These are phyloP conservation scores for Stramenopiles sp. DNA, from an alignment of 352 stramenopile species.

Conservation along the genomic window DNA sequence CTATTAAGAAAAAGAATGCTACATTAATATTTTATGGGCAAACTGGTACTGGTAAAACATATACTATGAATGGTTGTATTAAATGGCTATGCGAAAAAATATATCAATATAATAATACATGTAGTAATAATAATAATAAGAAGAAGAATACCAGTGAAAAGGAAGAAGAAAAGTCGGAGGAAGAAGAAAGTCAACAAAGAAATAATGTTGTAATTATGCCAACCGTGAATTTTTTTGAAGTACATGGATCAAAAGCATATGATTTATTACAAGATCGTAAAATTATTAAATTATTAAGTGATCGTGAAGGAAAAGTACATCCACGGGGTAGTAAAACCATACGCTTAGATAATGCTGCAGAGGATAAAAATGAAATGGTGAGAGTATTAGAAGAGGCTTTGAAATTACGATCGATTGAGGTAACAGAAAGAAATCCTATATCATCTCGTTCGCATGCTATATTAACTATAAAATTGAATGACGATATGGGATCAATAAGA, in stretches of 20 bases:
- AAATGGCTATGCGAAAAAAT: conserved; percentile 14
- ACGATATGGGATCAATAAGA: conserved; percentile 10
- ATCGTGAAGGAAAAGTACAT: not conserved
- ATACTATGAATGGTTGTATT: conserved; percentile 20
- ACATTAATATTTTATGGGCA: conserved; percentile 25
- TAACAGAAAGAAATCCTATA: conserved; percentile 17
- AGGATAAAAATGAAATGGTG: conserved; percentile 13
- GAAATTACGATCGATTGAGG: not conserved
- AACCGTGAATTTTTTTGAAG: conserved; percentile 23
- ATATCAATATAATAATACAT: too few species aligned
- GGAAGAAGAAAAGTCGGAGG: not conserved
- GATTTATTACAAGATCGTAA: conserved; percentile 16
- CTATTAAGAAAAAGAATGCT: conserved; percentile 7
- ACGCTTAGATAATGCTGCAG: conserved; percentile 7
- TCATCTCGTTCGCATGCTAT: conserved; percentile 25
- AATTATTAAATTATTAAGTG: not conserved
- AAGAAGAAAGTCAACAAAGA: not conserved
- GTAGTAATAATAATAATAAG: too few species aligned
- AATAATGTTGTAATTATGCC: not conserved
- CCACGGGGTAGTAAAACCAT: not conserved
- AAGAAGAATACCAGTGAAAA: too few species aligned
- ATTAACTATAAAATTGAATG: conserved; percentile 18
- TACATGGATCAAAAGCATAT: conserved; percentile 23
- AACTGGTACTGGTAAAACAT: conserved; percentile 28
- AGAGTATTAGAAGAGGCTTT: not conserved